Percentiles rank a stretch among this genome's conserved stretches.
Evolutionary conservation across 805 yeast species (phyloP).

Genomic region (Candida pseudoglaebosa): DNA sequence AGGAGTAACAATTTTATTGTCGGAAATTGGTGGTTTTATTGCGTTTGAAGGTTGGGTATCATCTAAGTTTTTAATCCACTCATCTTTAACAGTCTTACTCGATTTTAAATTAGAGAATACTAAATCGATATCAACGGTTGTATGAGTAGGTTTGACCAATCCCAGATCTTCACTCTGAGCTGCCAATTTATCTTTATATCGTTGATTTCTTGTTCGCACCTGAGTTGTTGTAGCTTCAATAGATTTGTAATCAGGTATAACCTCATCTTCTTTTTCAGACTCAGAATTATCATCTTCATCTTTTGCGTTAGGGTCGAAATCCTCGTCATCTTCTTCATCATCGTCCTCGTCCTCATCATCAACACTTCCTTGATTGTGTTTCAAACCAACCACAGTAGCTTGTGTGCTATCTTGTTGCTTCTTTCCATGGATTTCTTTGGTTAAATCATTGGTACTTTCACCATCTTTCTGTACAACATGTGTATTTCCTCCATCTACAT

Average conservation of each 20-base stretch:
- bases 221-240: constrained; percentile 55
- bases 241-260: constrained; percentile 40
- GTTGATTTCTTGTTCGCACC: constrained; percentile 65
- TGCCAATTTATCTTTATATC: constrained; percentile 35
- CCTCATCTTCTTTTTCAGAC: constrained; percentile 34
- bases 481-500: constrained; percentile 26
- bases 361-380: constrained; percentile 9
- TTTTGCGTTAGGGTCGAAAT: constrained; percentile 25
- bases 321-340: constrained; percentile 30
- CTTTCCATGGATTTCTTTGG: background rate
- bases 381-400: too few relatives aligned
- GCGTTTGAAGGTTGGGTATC: constrained; percentile 1
- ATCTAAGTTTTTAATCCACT: background rate
- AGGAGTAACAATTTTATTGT: background rate
- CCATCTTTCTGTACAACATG: too few relatives aligned
- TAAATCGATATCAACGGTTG: constrained; percentile 27
- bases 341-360: constrained; percentile 16
- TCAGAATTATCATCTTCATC: constrained; percentile 21
- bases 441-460: background rate
- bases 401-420: too few relatives aligned
- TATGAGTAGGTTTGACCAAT: constrained; percentile 9
- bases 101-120: constrained; percentile 26
- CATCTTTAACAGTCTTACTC: constrained; percentile 5
- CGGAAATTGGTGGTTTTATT: constrained; percentile 1
- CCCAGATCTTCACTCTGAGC: constrained; percentile 12